Conservation (phyloP, 352 stramenopile species). For the Hyaloperonospora brassicae region DNA sequence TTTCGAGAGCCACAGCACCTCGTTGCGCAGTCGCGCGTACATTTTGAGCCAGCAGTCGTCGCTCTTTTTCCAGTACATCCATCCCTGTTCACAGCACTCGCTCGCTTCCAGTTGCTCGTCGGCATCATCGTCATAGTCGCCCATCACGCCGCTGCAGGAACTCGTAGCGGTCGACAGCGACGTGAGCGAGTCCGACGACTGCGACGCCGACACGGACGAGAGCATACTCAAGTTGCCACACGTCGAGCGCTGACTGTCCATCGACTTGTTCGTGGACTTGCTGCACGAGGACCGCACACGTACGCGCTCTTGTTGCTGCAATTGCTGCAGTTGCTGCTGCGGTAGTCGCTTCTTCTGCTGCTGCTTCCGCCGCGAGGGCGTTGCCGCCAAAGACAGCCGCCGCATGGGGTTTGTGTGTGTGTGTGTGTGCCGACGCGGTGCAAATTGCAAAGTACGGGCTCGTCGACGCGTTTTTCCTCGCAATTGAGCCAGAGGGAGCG, state of each 20-base stretch:
- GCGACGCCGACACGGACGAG: constrained; percentile 18
- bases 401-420: constrained; percentile 13
- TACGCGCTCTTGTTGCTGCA: constrained; percentile 16
- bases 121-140: constrained; percentile 24
- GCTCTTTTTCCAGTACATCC: constrained; percentile 74
- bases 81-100: constrained; percentile 36
- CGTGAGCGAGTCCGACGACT: constrained; percentile 24
- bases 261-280: constrained; percentile 19
- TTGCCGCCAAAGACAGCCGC: constrained; percentile 29
- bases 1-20: constrained; percentile 63
- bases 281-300: constrained; percentile 10
- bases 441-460: constrained; percentile 22
- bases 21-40: constrained; percentile 55
- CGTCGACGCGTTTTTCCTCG: too few relatives aligned
- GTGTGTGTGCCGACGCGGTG: background rate
- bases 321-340: constrained; percentile 1
- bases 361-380: constrained; percentile 22
- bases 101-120: constrained; percentile 19
- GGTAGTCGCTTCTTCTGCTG: constrained; percentile 4
- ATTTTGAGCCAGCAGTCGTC: constrained; percentile 68
- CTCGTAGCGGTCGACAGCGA: constrained; percentile 44
- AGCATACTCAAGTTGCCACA: constrained; percentile 32
- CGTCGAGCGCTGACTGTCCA: constrained; percentile 22
- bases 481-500: background rate
- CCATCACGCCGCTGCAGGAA: constrained; percentile 38